Evolutionary conservation across 176 grass and related monocot genomes (phyloP).

Genomic region (Puya raimondii): DNA sequence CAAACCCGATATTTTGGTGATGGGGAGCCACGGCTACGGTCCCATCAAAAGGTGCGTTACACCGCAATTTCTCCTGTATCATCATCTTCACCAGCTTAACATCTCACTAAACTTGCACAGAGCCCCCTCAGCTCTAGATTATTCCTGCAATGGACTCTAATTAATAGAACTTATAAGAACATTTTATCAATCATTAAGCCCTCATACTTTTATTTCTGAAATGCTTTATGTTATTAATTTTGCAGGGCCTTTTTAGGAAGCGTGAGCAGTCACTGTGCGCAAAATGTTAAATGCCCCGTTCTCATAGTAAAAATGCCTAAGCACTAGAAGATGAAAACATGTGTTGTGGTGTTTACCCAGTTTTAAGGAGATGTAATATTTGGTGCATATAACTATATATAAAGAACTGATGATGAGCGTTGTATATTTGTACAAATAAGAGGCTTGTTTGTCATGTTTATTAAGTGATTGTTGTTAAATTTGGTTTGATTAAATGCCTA

Average conservation of each 20-base stretch:
- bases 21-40: slow-evolving; percentile 51
- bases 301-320: slow-evolving; percentile 41
- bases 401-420: too few species aligned
- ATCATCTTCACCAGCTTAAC: not conserved
- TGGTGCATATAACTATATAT: not conserved
- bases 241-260: slow-evolving; percentile 46
- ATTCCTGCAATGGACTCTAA: too few species aligned
- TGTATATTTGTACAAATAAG: too few species aligned
- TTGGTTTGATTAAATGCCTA: too few species aligned
- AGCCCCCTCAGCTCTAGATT: too few species aligned
- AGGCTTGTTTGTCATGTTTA: too few species aligned
- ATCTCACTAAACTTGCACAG: not conserved
- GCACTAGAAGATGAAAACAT: not conserved
- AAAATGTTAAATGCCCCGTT: slow-evolving; percentile 46
- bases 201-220: too few species aligned
- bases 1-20: slow-evolving; percentile 32
- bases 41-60: slow-evolving; percentile 33
- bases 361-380: not conserved
- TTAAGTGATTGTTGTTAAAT: too few species aligned
- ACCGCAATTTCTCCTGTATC: too few species aligned
- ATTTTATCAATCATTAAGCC: not conserved
- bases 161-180: too few species aligned
- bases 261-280: slow-evolving; percentile 54
- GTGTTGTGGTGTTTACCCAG: too few species aligned
- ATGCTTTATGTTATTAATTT: not conserved